Percentiles rank a stretch among this genome's conserved stretches.
phyloP scores from a whole-genome alignment of 768 basidiomycete species.

The Fomitopsis pulvina region DNA sequence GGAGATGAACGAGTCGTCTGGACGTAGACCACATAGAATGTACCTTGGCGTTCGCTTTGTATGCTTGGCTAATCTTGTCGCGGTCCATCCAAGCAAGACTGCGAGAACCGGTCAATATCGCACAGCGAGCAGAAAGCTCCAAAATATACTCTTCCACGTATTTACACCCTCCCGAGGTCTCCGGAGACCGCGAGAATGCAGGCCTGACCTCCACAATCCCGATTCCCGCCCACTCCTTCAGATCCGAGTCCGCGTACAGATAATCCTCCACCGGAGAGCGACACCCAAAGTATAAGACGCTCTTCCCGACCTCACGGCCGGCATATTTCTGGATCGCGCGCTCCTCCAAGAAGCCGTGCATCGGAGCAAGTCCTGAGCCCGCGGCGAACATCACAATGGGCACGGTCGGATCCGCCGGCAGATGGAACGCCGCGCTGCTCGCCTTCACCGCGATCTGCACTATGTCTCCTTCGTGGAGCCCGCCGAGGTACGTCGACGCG shows the following conservation, averaged over 20 bases:
- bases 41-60: constrained; percentile 28
- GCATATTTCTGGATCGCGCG: constrained; percentile 36
- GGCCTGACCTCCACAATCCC: constrained; percentile 38
- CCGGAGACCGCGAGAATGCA: constrained; percentile 25
- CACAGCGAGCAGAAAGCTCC: neutral
- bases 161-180: constrained; percentile 12
- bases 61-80: constrained; percentile 24
- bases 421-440: constrained; percentile 34
- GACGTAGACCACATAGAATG: neutral
- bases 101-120: neutral
- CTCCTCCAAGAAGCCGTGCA: constrained; percentile 47
- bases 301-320: constrained; percentile 33
- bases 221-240: constrained; percentile 30
- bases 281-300: constrained; percentile 40
- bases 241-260: constrained; percentile 33
- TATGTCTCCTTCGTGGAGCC: constrained; percentile 29
- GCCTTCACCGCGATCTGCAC: constrained; percentile 35
- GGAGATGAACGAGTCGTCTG: neutral
- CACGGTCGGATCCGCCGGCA: constrained; percentile 29
- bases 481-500: constrained; percentile 37
- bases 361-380: constrained; percentile 43
- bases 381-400: constrained; percentile 42
- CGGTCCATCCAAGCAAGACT: constrained; percentile 38
- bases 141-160: constrained; percentile 15
- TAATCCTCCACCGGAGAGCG: constrained; percentile 31